Conservation (phyloP, 805 yeast genomes). For the Candida xyloterini region DNA sequence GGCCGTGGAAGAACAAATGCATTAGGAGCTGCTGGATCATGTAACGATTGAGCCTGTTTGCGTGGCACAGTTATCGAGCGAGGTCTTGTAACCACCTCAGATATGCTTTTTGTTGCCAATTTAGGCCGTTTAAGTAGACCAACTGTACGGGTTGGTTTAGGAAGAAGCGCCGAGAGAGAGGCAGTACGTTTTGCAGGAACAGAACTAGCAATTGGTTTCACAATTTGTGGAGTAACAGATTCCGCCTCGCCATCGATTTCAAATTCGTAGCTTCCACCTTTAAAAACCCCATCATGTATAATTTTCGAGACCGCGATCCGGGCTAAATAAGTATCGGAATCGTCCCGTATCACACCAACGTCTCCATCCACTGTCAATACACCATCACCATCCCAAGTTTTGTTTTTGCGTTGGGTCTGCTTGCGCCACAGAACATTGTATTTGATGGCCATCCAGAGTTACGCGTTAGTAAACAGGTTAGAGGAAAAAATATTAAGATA, state of each 20-base stretch:
- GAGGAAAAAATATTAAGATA: not conserved
- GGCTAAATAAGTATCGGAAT: constrained; percentile 29
- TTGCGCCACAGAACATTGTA: constrained; percentile 63
- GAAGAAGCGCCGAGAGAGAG: not conserved
- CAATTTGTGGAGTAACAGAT: not conserved
- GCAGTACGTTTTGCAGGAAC: not conserved
- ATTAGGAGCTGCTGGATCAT: constrained; percentile 34
- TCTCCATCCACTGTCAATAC: constrained; percentile 37
- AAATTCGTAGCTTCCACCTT: constrained; percentile 58
- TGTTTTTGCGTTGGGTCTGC: constrained; percentile 70
- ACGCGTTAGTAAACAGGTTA: constrained; percentile 1
- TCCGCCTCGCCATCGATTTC: constrained; percentile 45
- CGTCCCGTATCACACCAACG: constrained; percentile 25
- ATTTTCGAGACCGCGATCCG: constrained; percentile 18
- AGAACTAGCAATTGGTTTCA: not conserved
- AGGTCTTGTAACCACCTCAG: constrained; percentile 2
- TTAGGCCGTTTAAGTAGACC: constrained; percentile 8
- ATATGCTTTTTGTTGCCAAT: constrained; percentile 4
- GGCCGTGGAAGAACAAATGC: constrained; percentile 38
- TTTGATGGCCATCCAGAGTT: not conserved
- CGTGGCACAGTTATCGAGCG: constrained; percentile 3
- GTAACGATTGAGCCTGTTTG: constrained; percentile 31
- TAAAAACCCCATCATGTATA: constrained; percentile 35
- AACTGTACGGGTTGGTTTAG: not conserved
- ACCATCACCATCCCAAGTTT: constrained; percentile 96